Evolutionary conservation across 2,329 filamentous ascomycete species (phyloP).

Genomic region (Penicillium sumatraense): DNA sequence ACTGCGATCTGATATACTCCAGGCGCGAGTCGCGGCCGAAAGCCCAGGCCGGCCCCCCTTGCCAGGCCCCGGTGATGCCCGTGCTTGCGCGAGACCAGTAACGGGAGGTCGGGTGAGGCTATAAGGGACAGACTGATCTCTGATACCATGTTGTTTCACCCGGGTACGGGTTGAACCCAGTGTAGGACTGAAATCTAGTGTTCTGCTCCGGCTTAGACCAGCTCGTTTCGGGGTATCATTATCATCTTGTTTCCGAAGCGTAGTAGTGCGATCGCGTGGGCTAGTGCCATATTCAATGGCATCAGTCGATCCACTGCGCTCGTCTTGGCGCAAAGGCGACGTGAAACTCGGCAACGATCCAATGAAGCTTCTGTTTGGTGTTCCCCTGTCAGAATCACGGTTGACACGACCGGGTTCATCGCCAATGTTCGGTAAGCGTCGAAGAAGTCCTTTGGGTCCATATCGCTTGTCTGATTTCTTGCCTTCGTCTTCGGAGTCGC

Average conservation of each 20-base stretch:
- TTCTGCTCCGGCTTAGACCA: constrained; percentile 21
- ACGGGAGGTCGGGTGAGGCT: constrained; percentile 45
- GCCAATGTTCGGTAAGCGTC: constrained; percentile 39
- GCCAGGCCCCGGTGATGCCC: constrained; percentile 33
- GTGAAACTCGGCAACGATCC: constrained; percentile 57
- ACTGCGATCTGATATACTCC: constrained; percentile 62
- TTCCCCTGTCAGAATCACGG: constrained; percentile 38
- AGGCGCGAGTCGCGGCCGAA: constrained; percentile 53
- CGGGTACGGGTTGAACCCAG: constrained; percentile 28
- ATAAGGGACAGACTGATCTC: constrained; percentile 33
- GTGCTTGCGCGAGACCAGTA: constrained; percentile 50
- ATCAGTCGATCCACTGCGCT: constrained; percentile 34
- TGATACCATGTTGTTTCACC: constrained; percentile 30
- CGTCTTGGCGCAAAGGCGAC: constrained; percentile 50
- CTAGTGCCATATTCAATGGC: constrained; percentile 17
- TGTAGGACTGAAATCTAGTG: constrained; percentile 37
- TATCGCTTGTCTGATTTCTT: constrained; percentile 37
- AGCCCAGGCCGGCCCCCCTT: constrained; percentile 40
- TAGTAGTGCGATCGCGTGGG: constrained; percentile 15
- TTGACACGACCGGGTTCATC: constrained; percentile 40
- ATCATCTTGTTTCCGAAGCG: constrained; percentile 13
- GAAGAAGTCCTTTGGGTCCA: constrained; percentile 33
- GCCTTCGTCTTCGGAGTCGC: constrained; percentile 51
- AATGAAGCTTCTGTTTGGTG: constrained; percentile 44
- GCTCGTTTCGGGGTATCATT: constrained; percentile 17